Base-by-base conservation (phyloP, 1,284 basidiomycete genomes). In the Xerocomus cyaneibrunnescens region DNA sequence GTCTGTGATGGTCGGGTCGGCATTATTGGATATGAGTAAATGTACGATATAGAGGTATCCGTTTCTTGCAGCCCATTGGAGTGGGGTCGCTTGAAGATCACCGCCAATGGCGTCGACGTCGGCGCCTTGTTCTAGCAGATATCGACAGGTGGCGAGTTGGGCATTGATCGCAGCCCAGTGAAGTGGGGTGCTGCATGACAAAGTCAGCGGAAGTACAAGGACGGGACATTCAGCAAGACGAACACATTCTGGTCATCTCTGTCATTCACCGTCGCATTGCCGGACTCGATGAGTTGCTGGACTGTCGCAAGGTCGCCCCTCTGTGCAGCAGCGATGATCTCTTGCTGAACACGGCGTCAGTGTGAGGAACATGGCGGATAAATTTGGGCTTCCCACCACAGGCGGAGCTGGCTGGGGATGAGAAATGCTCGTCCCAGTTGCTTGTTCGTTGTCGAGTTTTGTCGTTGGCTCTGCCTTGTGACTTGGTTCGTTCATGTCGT, bases 111-210 rank as follows among this genome's bases (percentile, higher is more conserved):
- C 91, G 62, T 99, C 95, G 14, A 98, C 87, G 46, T 97, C 89
- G 0, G 97, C 96, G n/a, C 94, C 96, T 59, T 91, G 85, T 57
- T 96, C 92, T 23, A 99, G 75, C 10, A 99, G 76, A 61, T 87
- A 90, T 36, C 84, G 80, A 68, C 88, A 92, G 36, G 87, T 83
- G 3, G 84, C 74, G 22, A 92, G 72, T 63, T 96, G 93, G 2
- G 90, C 91, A 62, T 96, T 96, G 65, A 96, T 95, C 4, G 95
- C 88, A 3, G 97, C 94, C 96, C 96, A 99, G 68, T 99, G 96
- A 5, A 99, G 79, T 0, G 96, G 89, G 0, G 95, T 96, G 61
- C 66, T 68, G 22, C 10, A 44, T 9, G 19, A 46, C 30, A 45
- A 25, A 27, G 25, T 67, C 36, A 57, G 51, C 30, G n/a, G 46